phyloP scores from a whole-genome alignment of 768 basidiomycete species.

The Mycena maculata region DNA sequence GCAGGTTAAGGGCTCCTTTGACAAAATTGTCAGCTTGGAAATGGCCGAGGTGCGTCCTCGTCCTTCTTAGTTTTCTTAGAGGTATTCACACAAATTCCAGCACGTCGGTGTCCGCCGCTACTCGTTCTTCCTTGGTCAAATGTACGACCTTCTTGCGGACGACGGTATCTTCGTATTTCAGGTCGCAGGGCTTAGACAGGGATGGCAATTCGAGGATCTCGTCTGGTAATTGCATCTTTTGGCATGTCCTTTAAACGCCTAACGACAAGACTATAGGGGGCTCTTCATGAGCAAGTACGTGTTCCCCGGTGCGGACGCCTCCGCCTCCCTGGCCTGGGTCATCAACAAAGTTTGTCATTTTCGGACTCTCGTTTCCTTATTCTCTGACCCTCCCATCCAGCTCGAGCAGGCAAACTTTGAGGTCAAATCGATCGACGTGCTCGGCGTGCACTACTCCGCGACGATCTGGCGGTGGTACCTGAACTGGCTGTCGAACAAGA shows the following conservation, averaged over 20 bases:
- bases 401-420: conserved; percentile 95
- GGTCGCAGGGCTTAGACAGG: conserved; percentile 94
- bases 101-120: conserved; percentile 98
- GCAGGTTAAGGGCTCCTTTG: conserved; percentile 76
- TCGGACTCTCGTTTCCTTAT: neutral
- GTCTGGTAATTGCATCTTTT: conserved; percentile 70
- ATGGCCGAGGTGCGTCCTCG: conserved; percentile 87
- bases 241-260: neutral
- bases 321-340: conserved; percentile 96
- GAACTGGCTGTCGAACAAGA: conserved; percentile 96
- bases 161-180: conserved; percentile 96
- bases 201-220: conserved; percentile 99
- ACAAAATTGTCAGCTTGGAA: conserved; percentile 95
- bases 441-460: conserved; percentile 97
- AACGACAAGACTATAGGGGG: conserved; percentile 63
- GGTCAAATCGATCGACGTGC: conserved; percentile 95
- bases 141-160: conserved; percentile 94
- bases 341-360: conserved; percentile 61
- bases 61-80: conserved; percentile 1
- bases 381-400: conserved; percentile 46
- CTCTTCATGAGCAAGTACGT: conserved; percentile 98
- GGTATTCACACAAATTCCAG: conserved; percentile 45
- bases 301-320: conserved; percentile 98
- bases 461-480: conserved; percentile 94
- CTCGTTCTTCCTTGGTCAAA: conserved; percentile 86